Conservation (phyloP, 352 stramenopile species). For the Bremia lactucae region DNA sequence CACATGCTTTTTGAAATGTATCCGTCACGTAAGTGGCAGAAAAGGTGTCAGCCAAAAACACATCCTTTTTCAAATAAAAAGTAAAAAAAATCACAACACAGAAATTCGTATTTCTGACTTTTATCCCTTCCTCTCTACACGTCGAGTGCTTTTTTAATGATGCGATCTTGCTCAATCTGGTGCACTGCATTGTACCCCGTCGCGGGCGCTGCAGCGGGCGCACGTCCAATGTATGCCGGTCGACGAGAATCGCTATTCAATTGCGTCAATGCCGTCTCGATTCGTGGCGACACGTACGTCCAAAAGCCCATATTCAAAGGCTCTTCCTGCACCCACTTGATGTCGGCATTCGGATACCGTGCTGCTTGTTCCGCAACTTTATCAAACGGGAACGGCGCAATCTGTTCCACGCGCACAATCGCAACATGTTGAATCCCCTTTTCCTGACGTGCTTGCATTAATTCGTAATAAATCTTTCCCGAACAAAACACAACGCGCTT, state of each 20-base stretch:
- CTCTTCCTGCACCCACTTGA: slow-evolving; percentile 95
- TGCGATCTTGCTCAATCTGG: slow-evolving; percentile 87
- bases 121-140: slow-evolving; percentile 18
- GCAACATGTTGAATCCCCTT: slow-evolving; percentile 73
- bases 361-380: slow-evolving; percentile 82
- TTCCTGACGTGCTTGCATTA: slow-evolving; percentile 85
- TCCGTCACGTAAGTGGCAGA: too few relatives aligned
- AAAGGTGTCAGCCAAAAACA: neutral
- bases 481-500: slow-evolving; percentile 89
- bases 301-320: slow-evolving; percentile 96
- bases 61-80: too few relatives aligned
- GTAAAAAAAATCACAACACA: neutral
- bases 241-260: slow-evolving; percentile 84
- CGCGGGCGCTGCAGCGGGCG: slow-evolving; percentile 88
- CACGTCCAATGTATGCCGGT: slow-evolving; percentile 89
- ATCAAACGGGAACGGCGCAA: slow-evolving; percentile 96
- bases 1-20: too few relatives aligned
- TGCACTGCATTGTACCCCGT: slow-evolving; percentile 94
- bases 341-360: slow-evolving; percentile 88
- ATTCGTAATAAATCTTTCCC: slow-evolving; percentile 97
- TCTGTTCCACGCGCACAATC: slow-evolving; percentile 93
- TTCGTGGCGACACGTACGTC: slow-evolving; percentile 87
- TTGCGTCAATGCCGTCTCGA: slow-evolving; percentile 91
- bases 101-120: slow-evolving; percentile 3
- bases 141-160: slow-evolving; percentile 81